phyloP scores from a whole-genome alignment of 768 basidiomycete genomes.

The Crucibulum laeve region DNA sequence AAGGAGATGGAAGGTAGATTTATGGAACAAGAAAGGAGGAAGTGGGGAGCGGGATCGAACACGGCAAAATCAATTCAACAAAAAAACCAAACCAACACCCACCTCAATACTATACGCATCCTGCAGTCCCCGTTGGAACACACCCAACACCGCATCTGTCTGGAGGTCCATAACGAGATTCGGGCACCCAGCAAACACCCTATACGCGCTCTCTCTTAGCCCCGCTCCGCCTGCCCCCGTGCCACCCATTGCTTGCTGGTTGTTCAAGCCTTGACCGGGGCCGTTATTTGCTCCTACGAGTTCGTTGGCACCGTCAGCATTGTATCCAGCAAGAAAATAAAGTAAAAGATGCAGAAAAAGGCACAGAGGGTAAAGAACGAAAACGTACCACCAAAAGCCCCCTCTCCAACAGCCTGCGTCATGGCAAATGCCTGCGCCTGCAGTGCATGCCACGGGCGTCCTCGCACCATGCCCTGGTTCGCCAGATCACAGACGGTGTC shows the following conservation, averaged over 20 bases:
- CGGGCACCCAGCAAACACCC: slow-evolving; percentile 70
- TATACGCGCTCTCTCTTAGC: slow-evolving; percentile 59
- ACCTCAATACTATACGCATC: slow-evolving; percentile 65
- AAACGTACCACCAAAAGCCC: slow-evolving; percentile 10
- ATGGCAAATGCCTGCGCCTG: slow-evolving; percentile 70
- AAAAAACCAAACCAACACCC: slow-evolving; percentile 5
- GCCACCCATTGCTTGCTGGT: no score
- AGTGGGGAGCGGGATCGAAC: no score
- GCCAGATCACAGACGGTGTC: slow-evolving; percentile 77
- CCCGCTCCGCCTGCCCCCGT: slow-evolving; percentile 16
- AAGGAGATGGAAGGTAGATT: no score
- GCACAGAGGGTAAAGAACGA: no score
- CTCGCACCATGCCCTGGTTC: slow-evolving; percentile 68
- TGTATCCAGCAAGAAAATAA: no score
- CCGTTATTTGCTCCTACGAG: no score
- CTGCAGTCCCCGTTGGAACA: slow-evolving; percentile 65
- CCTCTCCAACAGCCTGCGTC: slow-evolving; percentile 32
- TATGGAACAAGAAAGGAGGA: no score
- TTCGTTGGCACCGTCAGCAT: no score
- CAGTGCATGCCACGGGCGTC: slow-evolving; percentile 78
- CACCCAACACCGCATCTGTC: slow-evolving; percentile 60
- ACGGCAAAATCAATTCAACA: not conserved
- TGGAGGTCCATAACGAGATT: slow-evolving; percentile 77
- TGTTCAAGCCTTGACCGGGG: no score
- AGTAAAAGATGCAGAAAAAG: no score